Conservation (phyloP, 176 grass and related monocot species). For the Chrysopogon serrulatus region DNA sequence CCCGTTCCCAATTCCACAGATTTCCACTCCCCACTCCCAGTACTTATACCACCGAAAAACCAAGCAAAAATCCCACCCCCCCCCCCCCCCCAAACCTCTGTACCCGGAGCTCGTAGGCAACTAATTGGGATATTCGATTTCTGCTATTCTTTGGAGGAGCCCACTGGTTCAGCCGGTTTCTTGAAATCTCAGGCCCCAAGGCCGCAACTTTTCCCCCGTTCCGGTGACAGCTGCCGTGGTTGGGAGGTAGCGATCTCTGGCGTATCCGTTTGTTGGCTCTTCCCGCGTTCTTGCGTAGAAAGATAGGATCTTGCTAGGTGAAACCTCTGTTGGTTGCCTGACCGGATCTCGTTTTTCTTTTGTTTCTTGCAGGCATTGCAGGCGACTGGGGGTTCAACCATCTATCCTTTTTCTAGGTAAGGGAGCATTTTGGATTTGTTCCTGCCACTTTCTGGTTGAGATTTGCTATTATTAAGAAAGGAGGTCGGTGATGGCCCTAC, state of each 20-base stretch:
- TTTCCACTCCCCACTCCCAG: slow-evolving; percentile 15
- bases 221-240: not conserved
- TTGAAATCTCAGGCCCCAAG: not conserved
- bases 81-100: not conserved
- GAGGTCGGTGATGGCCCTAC: not conserved
- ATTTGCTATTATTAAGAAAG: not conserved
- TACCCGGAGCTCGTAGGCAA: not conserved
- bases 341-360: not conserved
- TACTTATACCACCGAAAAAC: slow-evolving; percentile 23
- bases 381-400: not conserved
- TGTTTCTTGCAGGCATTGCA: slow-evolving; percentile 7
- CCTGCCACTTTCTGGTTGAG: not conserved
- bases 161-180: not conserved
- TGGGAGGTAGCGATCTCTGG: slow-evolving; percentile 1
- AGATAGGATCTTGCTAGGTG: slow-evolving; percentile 20
- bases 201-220: not conserved
- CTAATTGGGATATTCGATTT: not conserved
- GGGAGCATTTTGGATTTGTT: not conserved
- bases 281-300: slow-evolving; percentile 5
- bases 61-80: not conserved
- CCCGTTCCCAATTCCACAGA: slow-evolving; percentile 24
- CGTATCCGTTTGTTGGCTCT: not conserved
- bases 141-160: not conserved
- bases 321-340: not conserved
- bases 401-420: not conserved